Conservation (phyloP, 2,329 filamentous ascomycete species). For the Zymoseptoria passerinii region DNA sequence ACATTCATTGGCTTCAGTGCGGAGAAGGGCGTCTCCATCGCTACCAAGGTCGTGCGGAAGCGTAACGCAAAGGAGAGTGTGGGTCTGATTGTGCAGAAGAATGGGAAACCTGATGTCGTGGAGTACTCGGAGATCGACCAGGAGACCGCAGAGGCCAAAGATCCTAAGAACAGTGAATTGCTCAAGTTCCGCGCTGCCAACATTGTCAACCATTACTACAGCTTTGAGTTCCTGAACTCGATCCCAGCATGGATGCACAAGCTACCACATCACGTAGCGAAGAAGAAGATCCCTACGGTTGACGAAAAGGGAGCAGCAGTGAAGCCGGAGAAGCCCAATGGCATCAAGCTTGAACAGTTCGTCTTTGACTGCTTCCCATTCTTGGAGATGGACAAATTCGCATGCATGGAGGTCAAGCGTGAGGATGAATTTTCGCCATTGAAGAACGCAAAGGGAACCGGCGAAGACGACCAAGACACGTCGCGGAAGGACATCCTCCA, state of each 20-base stretch:
- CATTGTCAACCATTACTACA: slow-evolving; percentile 99
- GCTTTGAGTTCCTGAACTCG: slow-evolving; percentile 80
- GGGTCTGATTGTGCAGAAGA: slow-evolving; percentile 87
- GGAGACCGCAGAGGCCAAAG: slow-evolving; percentile 73
- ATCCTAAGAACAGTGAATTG: slow-evolving; percentile 68
- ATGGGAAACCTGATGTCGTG: slow-evolving; percentile 92
- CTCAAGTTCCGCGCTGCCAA: slow-evolving; percentile 97
- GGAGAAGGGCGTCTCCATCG: slow-evolving; percentile 81
- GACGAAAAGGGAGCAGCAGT: slow-evolving; percentile 67
- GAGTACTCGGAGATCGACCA: slow-evolving; percentile 97
- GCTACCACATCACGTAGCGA: slow-evolving; percentile 89
- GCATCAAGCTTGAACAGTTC: slow-evolving; percentile 98
- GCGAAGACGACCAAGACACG: slow-evolving; percentile 89
- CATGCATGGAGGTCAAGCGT: slow-evolving; percentile 88
- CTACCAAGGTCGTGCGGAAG: slow-evolving; percentile 99
- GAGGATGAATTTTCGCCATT: slow-evolving; percentile 97
- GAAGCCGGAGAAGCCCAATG: slow-evolving; percentile 92
- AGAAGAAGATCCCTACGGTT: slow-evolving; percentile 93
- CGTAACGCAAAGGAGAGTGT: slow-evolving; percentile 93
- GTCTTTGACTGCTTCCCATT: slow-evolving; percentile 97
- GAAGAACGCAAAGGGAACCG: slow-evolving; percentile 81
- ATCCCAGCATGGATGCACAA: slow-evolving; percentile 80
- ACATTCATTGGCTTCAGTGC: slow-evolving; percentile 92
- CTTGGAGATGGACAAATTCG: slow-evolving; percentile 78
- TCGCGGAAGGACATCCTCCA: slow-evolving; percentile 83